Evolutionary conservation across 2,329 filamentous ascomycete genomes (phyloP), one percentile per base, ranked within the genome.

Genomic region (Trichophyton equinum): DNA sequence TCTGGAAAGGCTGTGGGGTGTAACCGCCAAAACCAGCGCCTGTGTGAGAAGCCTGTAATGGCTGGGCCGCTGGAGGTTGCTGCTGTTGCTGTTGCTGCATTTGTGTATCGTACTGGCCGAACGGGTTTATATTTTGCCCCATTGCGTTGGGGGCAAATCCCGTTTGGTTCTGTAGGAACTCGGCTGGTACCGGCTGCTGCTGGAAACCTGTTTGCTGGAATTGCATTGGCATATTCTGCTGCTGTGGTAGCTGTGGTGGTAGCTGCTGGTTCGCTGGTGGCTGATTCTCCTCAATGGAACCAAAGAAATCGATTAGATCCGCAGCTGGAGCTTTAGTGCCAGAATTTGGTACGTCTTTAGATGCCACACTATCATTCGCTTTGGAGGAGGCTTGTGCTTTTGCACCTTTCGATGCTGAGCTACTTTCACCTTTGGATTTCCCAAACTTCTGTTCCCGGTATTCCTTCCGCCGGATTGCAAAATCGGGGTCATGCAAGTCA

Each of bases 231-330:
- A 44, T 22, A 33, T 58, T 60, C 56, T 62, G 64, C 38, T n/a
- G 51, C 27, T 55, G 51, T 74, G 74, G 49, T 67, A 62, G 64
- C 30, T n/a, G 51, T 8, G 33, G 51, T 74, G 74, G 49, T 67
- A 70, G 71, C 30, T 75, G 75, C 44, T 74, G 49, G 18, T 20
- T 67, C 42, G 74, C 71, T 27, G 86, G 79, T 58, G 88, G 88
- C 72, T 94, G 90, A 65, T 91, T 91, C 70, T 90, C 85, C 69
- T 96, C 91, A 68, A 95, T 96, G 4, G 90, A 91, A 69, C 87
- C 92, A 72, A 96, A 96, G 75, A 95, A 96, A 77, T 92, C 94
- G 70, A 95, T 97, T 63, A 95, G 79, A 77, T 95, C 88, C 30
- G 86, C 84, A 2, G 75, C 72, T 7, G 75, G 71, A 9, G 72